A percentile compares a stretch with the other conserved stretches of the same genome.
Evolutionary conservation across 495 filamentous ascomycete genomes (phyloP).

Genomic region (Penicillium atrosanguineum): DNA sequence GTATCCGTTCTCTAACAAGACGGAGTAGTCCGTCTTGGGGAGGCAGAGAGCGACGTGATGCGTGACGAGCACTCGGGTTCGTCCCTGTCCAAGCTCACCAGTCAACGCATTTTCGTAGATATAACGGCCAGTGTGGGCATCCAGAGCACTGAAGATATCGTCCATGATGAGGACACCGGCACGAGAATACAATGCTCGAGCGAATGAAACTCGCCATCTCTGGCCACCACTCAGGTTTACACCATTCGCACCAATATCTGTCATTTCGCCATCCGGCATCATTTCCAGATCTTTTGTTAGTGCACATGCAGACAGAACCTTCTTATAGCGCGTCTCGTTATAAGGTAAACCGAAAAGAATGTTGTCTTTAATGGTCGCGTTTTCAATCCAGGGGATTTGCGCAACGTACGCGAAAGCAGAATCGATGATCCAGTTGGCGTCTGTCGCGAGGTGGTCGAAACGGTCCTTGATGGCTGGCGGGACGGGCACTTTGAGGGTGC

Average conservation of each 20-base stretch:
- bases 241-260: conserved; percentile 78
- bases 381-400: conserved; percentile 86
- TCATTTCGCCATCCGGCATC: conserved; percentile 69
- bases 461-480: conserved; percentile 22
- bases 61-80: conserved; percentile 78
- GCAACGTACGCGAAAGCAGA: conserved; percentile 71
- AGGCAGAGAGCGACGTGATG: conserved; percentile 76
- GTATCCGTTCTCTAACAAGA: conserved; percentile 64
- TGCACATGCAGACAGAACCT: conserved; percentile 67
- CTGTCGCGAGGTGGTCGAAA: conserved; percentile 21
- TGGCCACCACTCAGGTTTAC: conserved; percentile 85
- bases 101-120: conserved; percentile 73
- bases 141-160: conserved; percentile 74
- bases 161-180: conserved; percentile 78
- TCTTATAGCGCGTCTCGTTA: conserved; percentile 60
- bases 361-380: conserved; percentile 72
- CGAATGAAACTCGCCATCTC: conserved; percentile 77
- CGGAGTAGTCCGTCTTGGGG: conserved; percentile 65
- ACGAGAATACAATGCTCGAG: conserved; percentile 74
- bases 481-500: conserved; percentile 47
- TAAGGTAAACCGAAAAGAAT: conserved; percentile 71
- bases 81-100: conserved; percentile 62
- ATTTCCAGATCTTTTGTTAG: conserved; percentile 71
- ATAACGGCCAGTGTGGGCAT: conserved; percentile 72
- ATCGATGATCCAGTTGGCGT: conserved; percentile 46